These are phyloP conservation scores for Gardenia jasminoides DNA, from an alignment of 257 asterid genomes.

Conservation along the genomic window DNA sequence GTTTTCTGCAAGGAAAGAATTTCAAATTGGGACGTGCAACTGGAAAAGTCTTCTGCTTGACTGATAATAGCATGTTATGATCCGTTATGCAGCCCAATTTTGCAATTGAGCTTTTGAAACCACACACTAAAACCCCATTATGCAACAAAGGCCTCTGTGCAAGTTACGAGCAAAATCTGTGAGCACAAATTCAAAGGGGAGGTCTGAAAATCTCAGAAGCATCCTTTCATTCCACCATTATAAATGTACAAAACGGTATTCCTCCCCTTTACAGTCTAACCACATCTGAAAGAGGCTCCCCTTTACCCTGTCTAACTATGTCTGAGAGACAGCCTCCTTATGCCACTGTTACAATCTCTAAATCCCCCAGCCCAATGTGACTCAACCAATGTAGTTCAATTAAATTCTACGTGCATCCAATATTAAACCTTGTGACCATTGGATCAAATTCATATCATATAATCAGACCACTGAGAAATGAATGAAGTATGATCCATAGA, in stretches of 20 bases:
- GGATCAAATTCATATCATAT: constrained; percentile 23
- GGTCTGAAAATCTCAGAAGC: background rate
- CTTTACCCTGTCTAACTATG: no score
- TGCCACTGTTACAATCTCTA: background rate
- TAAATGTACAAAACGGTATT: background rate
- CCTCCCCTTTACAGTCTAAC: background rate
- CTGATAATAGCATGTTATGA: background rate
- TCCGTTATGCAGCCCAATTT: background rate
- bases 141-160: no score
- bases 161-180: no score
- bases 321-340: background rate
- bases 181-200: no score
- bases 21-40: background rate
- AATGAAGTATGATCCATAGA: constrained; percentile 44
- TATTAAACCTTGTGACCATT: no score
- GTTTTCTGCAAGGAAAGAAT: no score
- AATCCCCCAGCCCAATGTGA: no score
- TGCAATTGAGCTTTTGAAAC: background rate
- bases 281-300: no score
- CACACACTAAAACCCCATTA: no score
- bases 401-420: no score
- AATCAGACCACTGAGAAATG: constrained; percentile 36
- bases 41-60: background rate
- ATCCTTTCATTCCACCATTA: background rate
- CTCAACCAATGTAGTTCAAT: no score